Evolutionary conservation across 2,329 filamentous ascomycete species (phyloP), one percentile per base, ranked within the genome.

Genomic region (Blastomyces parvus): DNA sequence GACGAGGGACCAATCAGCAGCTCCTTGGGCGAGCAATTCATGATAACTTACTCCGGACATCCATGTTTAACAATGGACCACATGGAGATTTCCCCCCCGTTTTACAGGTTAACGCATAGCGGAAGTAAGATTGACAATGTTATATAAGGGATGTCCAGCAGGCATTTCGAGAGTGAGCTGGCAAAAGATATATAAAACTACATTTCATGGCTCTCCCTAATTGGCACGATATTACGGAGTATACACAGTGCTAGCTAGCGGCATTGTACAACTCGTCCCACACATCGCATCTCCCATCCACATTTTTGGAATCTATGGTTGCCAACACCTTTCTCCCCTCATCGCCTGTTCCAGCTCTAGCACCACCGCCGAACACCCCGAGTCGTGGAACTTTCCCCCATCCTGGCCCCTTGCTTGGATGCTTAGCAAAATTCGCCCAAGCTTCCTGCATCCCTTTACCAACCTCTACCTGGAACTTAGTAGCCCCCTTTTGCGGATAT

Each of bases 361-460:
- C 64, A 9, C 65, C 64, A 62, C 63, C 64, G 4, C 67, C 67
- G 42, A 69, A 66, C 1, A 67, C 14, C 1, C 63, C 67, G 27
- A 67, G 48, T n/a, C n/a, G 59, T 2, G 67, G 64, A 25, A 61
- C 65, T 30, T 42, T 25, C 7, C 57, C 55, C 71, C 66, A 74
- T 38, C 66, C 68, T 0, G 70, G 69, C 1, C 72, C 72, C 11
- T 50, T 46, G 1, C 33, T 53, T 3, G 70, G 70, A 56, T 70
- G 57, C 62, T 68, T 71, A 4, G 69, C 70, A 60, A 72, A 73
- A 30, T 65, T 64, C 11, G 69, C 70, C 69, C 70, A 72, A 0
- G 68, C 68, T 19, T 64, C 67, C 30, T 73, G 70, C 60, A 73
- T 69, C 17, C 64, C 63, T 5, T 66, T 62, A 30, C 68, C 69